A percentile compares a stretch with the other conserved stretches of the same genome.
Conservation (phyloP, 2,329 filamentous ascomycete species). For the Coniochaeta sp. region DNA sequence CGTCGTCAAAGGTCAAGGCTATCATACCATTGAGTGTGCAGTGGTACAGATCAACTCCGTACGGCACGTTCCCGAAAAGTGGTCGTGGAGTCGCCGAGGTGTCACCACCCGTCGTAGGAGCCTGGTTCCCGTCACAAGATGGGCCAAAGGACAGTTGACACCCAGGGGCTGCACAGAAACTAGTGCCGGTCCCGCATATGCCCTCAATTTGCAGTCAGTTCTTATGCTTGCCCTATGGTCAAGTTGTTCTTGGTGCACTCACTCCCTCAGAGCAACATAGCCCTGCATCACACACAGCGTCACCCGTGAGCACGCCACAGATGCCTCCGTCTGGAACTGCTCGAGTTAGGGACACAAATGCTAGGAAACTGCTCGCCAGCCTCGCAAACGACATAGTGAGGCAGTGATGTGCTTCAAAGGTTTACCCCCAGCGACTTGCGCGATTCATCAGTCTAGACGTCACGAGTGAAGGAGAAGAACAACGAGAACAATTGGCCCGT, state of each 20-base stretch:
- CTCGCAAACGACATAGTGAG: not conserved
- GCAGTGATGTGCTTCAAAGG: too few relatives aligned
- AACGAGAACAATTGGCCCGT: too few relatives aligned
- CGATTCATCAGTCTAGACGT: too few relatives aligned
- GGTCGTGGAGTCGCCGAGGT: slow-evolving; percentile 17
- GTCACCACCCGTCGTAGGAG: slow-evolving; percentile 14
- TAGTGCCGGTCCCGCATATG: slow-evolving; percentile 22
- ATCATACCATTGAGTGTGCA: slow-evolving; percentile 22
- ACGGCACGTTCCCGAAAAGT: slow-evolving; percentile 17
- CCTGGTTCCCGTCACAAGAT: slow-evolving; percentile 21
- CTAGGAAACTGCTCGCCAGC: not conserved
- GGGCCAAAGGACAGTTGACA: slow-evolving; percentile 21
- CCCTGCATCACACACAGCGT: slow-evolving; percentile 12
- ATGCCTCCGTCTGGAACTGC: not conserved
- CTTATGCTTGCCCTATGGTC: not conserved
- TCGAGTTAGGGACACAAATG: not conserved
- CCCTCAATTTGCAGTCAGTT: slow-evolving; percentile 10
- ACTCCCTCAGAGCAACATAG: slow-evolving; percentile 16
- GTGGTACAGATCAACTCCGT: slow-evolving; percentile 23
- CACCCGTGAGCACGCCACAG: slow-evolving; percentile 13
- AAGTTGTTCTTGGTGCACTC: not conserved
- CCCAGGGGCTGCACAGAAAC: slow-evolving; percentile 17
- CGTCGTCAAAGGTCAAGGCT: slow-evolving; percentile 29
- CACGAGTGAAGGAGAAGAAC: too few relatives aligned
- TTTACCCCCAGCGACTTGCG: too few relatives aligned